Evolutionary conservation across 1,284 basidiomycete species (phyloP).

Genomic region (Cryptococcus wingfieldii): DNA sequence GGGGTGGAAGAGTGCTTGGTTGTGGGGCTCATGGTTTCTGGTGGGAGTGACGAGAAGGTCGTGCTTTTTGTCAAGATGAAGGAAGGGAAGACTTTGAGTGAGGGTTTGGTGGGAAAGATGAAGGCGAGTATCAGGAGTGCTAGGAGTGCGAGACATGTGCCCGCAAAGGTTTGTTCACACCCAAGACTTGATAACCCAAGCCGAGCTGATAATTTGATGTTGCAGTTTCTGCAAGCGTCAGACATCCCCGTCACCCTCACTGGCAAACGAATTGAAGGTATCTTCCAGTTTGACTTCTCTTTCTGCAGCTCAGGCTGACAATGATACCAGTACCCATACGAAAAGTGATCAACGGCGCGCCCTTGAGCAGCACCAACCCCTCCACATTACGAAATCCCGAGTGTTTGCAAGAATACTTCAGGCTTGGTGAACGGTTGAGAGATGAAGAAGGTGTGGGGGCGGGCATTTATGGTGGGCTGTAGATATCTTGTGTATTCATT

Average conservation of each 20-base stretch:
- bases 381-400: constrained; percentile 73
- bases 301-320: neutral
- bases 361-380: constrained; percentile 64
- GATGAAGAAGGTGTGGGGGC: constrained; percentile 40
- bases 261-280: constrained; percentile 73
- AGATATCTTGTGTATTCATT: too few relatives aligned
- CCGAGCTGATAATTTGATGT: constrained; percentile 7
- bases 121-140: constrained; percentile 61
- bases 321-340: constrained; percentile 31
- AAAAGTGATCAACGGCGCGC: constrained; percentile 72
- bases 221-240: constrained; percentile 61
- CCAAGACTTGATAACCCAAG: neutral
- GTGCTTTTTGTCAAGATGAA: constrained; percentile 68
- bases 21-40: constrained; percentile 67
- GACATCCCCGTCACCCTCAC: constrained; percentile 83
- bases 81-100: constrained; percentile 55
- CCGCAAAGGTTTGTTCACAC: constrained; percentile 53
- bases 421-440: constrained; percentile 57
- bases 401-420: constrained; percentile 63
- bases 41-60: constrained; percentile 73
- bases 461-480: neutral
- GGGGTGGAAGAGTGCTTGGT: constrained; percentile 67
- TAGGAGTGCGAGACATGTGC: constrained; percentile 70
- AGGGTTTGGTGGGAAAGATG: constrained; percentile 58
- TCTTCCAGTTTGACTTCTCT: neutral